Evolutionary conservation across 2,329 filamentous ascomycete species (phyloP), one percentile per base, ranked within the genome.

Genomic region (Xylaria sp.): DNA sequence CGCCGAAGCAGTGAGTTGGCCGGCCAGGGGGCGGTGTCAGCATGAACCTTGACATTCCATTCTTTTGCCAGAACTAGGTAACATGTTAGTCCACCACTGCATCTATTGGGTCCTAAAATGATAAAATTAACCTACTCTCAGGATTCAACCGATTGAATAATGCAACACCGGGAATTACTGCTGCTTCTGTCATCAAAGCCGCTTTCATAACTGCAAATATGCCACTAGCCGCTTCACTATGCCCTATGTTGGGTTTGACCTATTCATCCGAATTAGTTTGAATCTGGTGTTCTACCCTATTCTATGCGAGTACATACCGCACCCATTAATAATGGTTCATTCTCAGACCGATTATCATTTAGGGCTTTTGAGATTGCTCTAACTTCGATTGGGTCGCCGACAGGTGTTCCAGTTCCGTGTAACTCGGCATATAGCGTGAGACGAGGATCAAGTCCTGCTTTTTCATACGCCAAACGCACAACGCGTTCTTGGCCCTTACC

Each of bases 371-470:
- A 68, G 38, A 74, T 67, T 20, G 73, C 74, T 26, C 48, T 54
- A 13, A 75, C 71, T 36, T 76, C 74, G 31, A 75, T 74, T 4
- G 74, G 74, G 44, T 76, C 75, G 17, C 75, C 75, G 1, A 73
- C 66, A 0, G 72, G 68, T 6, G 74, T 77, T 9, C 73, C 74
- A 1, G 75, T 77, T 7, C 74, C 75, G 28, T 78, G 76, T 4
- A 68, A 66, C 31, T 77, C 76, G 5, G 70, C 63, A 26, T 74
- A 75, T 6, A 59, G 71, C 1, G 75, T 78, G 15, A 67, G 20
- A 11, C 65, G 54, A 2, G 72, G 72, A 26, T 74, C 71, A 1
- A 77, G 70, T 10, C 71, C 71, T 6, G 69, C 63, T 28, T 65
- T 68, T 33, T 72, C 66, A 38, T 75, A 75, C 2, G 74, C 73